phyloP scores from a whole-genome alignment of 2,329 filamentous ascomycete species.

The Hortaea sp. region DNA sequence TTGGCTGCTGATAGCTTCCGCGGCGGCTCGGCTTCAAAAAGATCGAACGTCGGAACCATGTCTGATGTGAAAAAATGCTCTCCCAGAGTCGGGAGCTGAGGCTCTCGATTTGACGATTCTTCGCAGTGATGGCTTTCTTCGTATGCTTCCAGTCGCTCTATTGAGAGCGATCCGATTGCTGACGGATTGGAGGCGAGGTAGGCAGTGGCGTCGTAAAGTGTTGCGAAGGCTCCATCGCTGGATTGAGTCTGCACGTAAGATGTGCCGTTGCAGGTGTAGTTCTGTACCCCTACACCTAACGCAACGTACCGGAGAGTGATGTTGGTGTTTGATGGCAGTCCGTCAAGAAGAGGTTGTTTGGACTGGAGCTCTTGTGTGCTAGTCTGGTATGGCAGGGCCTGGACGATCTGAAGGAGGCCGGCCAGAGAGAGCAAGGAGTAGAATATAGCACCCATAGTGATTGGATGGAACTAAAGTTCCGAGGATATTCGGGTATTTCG shows the following conservation, averaged over 20 bases:
- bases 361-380: background rate
- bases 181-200: background rate
- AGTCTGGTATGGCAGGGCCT: background rate
- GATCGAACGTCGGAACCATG: slow-evolving; percentile 50
- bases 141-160: background rate
- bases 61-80: slow-evolving; percentile 56
- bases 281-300: slow-evolving; percentile 57
- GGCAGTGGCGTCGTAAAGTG: slow-evolving; percentile 35
- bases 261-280: slow-evolving; percentile 50
- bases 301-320: slow-evolving; percentile 32
- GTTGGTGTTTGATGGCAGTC: background rate
- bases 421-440: background rate
- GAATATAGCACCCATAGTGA: background rate
- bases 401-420: background rate
- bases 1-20: slow-evolving; percentile 39
- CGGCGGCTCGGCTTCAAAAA: slow-evolving; percentile 30
- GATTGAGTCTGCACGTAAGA: slow-evolving; percentile 20
- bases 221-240: slow-evolving; percentile 34
- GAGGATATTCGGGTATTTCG: background rate
- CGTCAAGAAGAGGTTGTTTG: background rate
- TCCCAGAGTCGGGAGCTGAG: slow-evolving; percentile 28
- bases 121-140: slow-evolving; percentile 1
- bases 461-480: background rate
- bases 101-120: slow-evolving; percentile 1
- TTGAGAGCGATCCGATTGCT: background rate